These are phyloP conservation scores for Geotrichum bryndzae DNA, from an alignment of 1,139 yeast species.

Conservation along the genomic window DNA sequence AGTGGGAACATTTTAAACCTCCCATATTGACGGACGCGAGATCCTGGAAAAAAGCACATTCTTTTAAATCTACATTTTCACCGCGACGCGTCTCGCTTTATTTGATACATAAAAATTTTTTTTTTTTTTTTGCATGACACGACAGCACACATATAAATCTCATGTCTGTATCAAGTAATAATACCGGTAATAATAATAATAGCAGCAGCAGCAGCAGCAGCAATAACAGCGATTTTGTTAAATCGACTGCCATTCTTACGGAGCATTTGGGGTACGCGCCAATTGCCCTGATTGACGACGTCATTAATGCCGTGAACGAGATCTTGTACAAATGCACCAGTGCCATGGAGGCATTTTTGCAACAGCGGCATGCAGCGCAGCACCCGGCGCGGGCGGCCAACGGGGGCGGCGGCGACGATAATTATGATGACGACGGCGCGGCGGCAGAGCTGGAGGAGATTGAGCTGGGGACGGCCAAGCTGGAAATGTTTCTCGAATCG, in stretches of 20 bases:
- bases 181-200: background rate
- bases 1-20: too few relatives aligned
- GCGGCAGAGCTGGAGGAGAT: slow-evolving; percentile 44
- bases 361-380: slow-evolving; percentile 22
- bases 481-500: slow-evolving; percentile 71
- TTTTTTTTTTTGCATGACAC: too few relatives aligned
- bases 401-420: slow-evolving; percentile 12
- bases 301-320: slow-evolving; percentile 82
- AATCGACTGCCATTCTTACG: slow-evolving; percentile 53
- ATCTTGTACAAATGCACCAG: slow-evolving; percentile 77
- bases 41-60: too few relatives aligned
- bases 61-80: too few relatives aligned
- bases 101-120: too few relatives aligned
- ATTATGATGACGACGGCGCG: slow-evolving; percentile 21
- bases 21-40: too few relatives aligned
- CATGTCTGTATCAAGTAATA: background rate
- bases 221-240: slow-evolving; percentile 6
- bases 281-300: slow-evolving; percentile 77
- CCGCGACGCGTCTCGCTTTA: too few relatives aligned
- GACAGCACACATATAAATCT: background rate
- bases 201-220: background rate
- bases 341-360: slow-evolving; percentile 66
- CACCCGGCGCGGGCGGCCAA: slow-evolving; percentile 18
- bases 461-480: slow-evolving; percentile 67
- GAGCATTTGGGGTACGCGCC: slow-evolving; percentile 89